Evolutionary conservation across 2,329 filamentous ascomycete species (phyloP).

Genomic region (Fusarium tupiense): DNA sequence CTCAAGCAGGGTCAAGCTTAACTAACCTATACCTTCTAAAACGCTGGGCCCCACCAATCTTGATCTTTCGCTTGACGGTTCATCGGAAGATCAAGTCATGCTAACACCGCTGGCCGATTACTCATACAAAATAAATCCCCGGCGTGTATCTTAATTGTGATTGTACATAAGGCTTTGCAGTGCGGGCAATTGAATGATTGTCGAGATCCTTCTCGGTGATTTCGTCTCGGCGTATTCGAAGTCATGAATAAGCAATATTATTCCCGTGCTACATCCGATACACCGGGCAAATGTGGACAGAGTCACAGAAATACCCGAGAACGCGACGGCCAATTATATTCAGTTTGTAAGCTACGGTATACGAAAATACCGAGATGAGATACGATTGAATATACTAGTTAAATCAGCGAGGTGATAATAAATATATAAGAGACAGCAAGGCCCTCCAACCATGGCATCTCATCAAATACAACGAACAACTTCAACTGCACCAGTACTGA

Average conservation of each 20-base stretch:
- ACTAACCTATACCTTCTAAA: neutral
- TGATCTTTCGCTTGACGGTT: too few relatives aligned
- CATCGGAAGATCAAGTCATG: rapidly evolving
- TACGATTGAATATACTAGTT: rapidly evolving
- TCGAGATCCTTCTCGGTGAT: neutral
- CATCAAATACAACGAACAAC: neutral
- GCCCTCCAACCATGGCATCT: rapidly evolving
- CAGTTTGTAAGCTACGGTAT: rapidly evolving
- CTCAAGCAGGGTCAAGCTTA: neutral
- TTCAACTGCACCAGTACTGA: rapidly evolving
- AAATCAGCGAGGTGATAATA: rapidly evolving
- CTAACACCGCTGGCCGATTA: rapidly evolving
- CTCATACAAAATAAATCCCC: rapidly evolving
- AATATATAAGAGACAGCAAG: neutral
- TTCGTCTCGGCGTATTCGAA: neutral
- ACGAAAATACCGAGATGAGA: neutral
- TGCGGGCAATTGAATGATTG: rapidly evolving
- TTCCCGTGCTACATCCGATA: neutral
- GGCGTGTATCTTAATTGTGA: rapidly evolving
- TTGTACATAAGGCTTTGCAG: rapidly evolving
- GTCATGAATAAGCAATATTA: rapidly evolving
- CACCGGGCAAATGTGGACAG: neutral
- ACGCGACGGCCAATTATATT: rapidly evolving
- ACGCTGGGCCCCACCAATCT: too few relatives aligned
- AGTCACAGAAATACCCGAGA: neutral